phyloP scores from a whole-genome alignment of 2,329 filamentous ascomycete genomes.

The Hymenoscyphus scutula region DNA sequence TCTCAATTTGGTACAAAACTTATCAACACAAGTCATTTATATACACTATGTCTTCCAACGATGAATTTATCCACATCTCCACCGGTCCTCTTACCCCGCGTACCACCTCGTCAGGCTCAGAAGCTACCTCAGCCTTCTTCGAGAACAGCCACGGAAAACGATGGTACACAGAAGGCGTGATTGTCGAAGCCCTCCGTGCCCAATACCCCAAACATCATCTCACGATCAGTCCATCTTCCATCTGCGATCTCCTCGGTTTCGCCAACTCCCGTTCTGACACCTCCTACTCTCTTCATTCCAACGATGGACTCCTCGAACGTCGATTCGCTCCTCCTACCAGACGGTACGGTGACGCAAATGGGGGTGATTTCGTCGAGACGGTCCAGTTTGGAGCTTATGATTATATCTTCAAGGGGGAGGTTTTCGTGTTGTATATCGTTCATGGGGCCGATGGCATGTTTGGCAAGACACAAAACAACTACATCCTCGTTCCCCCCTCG shows the following conservation, averaged over 20 bases:
- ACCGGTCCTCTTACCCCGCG: slow-evolving; percentile 3
- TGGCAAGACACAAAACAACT: slow-evolving; percentile 18
- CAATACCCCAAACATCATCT: slow-evolving; percentile 30
- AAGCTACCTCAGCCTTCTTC: slow-evolving; percentile 22
- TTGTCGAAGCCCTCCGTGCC: slow-evolving; percentile 22
- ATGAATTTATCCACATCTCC: slow-evolving; percentile 28
- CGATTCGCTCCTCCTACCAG: slow-evolving; percentile 27
- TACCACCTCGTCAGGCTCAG: background rate
- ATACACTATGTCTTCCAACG: slow-evolving; percentile 19
- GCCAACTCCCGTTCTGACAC: slow-evolving; percentile 24
- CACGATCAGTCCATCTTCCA: slow-evolving; percentile 16
- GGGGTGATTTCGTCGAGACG: slow-evolving; percentile 22
- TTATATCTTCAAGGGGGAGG: slow-evolving; percentile 24
- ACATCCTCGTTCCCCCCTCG: slow-evolving; percentile 22
- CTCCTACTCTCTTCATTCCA: slow-evolving; percentile 17
- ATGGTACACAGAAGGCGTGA: slow-evolving; percentile 25
- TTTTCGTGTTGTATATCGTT: slow-evolving; percentile 29
- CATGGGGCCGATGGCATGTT: slow-evolving; percentile 23
- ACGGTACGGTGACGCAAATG: slow-evolving; percentile 29
- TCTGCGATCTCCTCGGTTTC: slow-evolving; percentile 24
- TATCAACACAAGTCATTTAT: background rate
- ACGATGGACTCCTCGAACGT: slow-evolving; percentile 20
- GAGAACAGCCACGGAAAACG: slow-evolving; percentile 25
- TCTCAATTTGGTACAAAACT: no score
- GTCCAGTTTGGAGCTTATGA: slow-evolving; percentile 29